Evolutionary conservation across 495 filamentous ascomycete species (phyloP), one percentile per base, ranked within the genome.

Genomic region (Cladorrhinum samala): DNA sequence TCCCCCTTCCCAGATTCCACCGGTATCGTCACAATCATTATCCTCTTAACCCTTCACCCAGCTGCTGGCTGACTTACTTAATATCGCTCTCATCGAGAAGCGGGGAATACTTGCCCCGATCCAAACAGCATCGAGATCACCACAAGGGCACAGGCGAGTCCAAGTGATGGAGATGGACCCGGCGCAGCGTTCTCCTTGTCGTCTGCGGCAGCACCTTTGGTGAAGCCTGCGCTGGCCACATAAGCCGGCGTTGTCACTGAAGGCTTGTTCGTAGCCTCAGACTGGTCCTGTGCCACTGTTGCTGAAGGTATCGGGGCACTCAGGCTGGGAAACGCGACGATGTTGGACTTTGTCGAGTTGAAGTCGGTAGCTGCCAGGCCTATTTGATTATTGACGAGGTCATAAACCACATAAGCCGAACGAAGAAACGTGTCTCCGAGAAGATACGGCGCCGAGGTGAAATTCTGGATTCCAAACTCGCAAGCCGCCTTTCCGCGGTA

Each of bases 371-470:
- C 83, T 9, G 90, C 93, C 38, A 98, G 68, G 7, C 78, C 88
- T 50, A 98, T 87, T 66, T 92, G 77, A 69, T 95, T 91, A 69
- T 95, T 96, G 30, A 77, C 77, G 5, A 98, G 74, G 60, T 97
- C 93, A 64, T 95, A 97, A 0, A 97, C 94, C 9, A 95, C 88
- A 62, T 97, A 98, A 0, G 91, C 90, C 33, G 85, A 89, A 53
- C 93, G 83, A 9, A 98, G 73, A 72, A 97, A 97, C 0, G 93
- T 96, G 67, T 98, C 93, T n/a, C 93, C 93, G 19, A 98, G 75
- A 18, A 96, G 79, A 51, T 76, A 77, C 2, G 82, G 80, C 11
- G 72, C 69, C 4, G 73, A 60, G 41, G 74, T 83, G 19, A 83
- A 80, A 46, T 88, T 85, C 47, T 81, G 79, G 62, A 97, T 86